A percentile compares a stretch with the other conserved stretches of the same genome.
Conservation (phyloP, 192 early-diverging fungal species). For the Coemansia javaensis region DNA sequence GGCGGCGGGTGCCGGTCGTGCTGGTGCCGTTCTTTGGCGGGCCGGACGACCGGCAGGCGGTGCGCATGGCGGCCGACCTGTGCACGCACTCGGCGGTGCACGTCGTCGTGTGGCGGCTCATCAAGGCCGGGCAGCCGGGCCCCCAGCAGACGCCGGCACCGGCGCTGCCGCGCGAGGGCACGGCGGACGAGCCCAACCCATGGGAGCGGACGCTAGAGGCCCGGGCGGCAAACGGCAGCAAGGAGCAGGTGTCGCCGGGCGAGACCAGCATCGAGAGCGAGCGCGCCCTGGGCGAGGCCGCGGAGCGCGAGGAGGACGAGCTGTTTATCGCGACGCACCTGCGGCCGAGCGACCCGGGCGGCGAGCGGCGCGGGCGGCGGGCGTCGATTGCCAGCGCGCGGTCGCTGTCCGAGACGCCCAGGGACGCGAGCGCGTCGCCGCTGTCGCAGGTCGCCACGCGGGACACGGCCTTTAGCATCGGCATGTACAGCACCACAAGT, state of each 20-base stretch:
- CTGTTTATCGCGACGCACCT: conserved; percentile 12
- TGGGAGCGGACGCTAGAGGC: not conserved
- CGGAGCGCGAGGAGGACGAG: conserved; percentile 24
- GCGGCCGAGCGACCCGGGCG: conserved; percentile 3
- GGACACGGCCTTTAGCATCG: not conserved
- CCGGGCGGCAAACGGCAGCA: not conserved
- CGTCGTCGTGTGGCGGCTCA: conserved; percentile 53
- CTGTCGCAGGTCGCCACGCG: not conserved
- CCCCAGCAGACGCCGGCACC: conserved; percentile 2
- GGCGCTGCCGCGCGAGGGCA: not conserved
- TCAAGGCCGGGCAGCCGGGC: conserved; percentile 11
- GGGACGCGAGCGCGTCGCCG: not conserved
- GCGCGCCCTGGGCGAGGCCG: conserved; percentile 9
- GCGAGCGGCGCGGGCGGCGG: conserved; percentile 2
- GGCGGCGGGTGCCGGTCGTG: conserved; percentile 54
- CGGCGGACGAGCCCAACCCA: not conserved
- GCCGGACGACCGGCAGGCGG: conserved; percentile 63
- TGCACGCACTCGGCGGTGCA: conserved; percentile 47
- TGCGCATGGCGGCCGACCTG: conserved; percentile 51
- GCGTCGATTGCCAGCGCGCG: not conserved
- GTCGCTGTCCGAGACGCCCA: not conserved
- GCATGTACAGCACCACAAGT: not conserved
- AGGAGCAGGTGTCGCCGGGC: not conserved
- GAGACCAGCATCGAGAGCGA: not conserved
- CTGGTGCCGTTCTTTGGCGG: conserved; percentile 72